Evolutionary conservation across 2,329 filamentous ascomycete species (phyloP), one percentile per base, ranked within the genome.

Genomic region (Alternaria incomplexa): DNA sequence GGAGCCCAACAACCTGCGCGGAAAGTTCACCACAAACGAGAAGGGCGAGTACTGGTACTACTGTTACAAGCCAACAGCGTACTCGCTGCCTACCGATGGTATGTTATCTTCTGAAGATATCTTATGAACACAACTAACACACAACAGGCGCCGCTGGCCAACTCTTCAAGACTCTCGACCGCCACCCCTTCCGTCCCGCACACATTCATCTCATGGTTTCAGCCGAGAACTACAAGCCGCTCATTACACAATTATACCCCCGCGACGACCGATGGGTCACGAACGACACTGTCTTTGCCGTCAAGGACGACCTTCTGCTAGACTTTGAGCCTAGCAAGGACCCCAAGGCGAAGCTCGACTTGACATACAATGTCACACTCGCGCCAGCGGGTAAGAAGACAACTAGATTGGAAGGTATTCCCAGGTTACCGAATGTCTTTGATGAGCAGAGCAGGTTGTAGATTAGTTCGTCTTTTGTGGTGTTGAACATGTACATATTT

Each of bases 1-100:
- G 83, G 81, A 82, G 53, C 87, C 88, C 76, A 91, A 92, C 85
- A 93, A 93, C 84, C 85, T 93, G 45, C 87, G 91, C 46, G 91
- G 91, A 78, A 93, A 92, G 83, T 93, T 93, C 84, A 86, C 85
- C 71, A 87, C 89, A 67, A 87, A 92, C 79, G 86, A 86, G 71
- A 85, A 92, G 65, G 91, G 91, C 71, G 85, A 89, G 78, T 91
- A 90, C 81, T 86, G 84, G 81, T 90, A 91, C 81, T 92, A 92
- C 86, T 92, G 90, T 85, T 87, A 90, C 75, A 85, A 91, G 80
- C 91, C 91, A 1, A 92, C 90, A 0, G 88, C 89, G 6, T 93
- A 93, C 81, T 89, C 89, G 43, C 84, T 93, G 65, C 89, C 90
- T 47, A 89, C 85, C 54, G 88, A 91, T 71, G 90, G 83, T 77